Base-by-base conservation (phyloP, 192 early-diverging fungal genomes). In the Mortierella claussenii region DNA sequence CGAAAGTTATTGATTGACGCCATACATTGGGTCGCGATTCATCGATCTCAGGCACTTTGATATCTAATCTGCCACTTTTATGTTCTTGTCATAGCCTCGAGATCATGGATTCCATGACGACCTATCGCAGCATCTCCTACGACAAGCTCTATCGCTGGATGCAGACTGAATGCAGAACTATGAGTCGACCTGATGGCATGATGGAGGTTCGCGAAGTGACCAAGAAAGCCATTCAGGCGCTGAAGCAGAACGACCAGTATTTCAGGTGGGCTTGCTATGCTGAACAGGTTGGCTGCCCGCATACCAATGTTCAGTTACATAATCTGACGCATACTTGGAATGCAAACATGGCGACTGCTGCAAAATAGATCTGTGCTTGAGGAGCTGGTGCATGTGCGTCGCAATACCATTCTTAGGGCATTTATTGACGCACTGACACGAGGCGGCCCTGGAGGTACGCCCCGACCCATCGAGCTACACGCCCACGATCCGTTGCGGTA, bases 401-500 rank as follows among this genome's bases (percentile, higher is more conserved):
- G 88, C 26, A 83, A 85, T 51, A 84, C 89, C 5, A 82, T 95
- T 17, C 81, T 86, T 15, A 79, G 88, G 34, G 76, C 85, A 20
- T 95, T 94, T 65, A 83, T 91, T 26, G 86, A 91, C 48, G 93
- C 93, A 1, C 69, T 95, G 20, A 91, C 90, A 3, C 78, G 86
- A 53, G 94, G 94, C 20, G 92, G 91, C 4, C 90, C 90, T 18
- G 85, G 86, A 46, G 90, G 91, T 17, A 88, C 88, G 32, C 92
- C 95, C 8, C 79, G 93, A 40, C 96, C 97, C 0, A 95, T 99
- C 60, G 97, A 99, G 69, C 63, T 96, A 8, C 94, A 97, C 69
- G 94, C 96, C 0, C 93, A 90, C 46, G 97, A 99, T 73, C 91
- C 96, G 1, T 78, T 92, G 59, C 86, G 96, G 32, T 99, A 97